Evolutionary conservation across 164 flowering plant species (phyloP).

Genomic region (Umbilicus rupestris): DNA sequence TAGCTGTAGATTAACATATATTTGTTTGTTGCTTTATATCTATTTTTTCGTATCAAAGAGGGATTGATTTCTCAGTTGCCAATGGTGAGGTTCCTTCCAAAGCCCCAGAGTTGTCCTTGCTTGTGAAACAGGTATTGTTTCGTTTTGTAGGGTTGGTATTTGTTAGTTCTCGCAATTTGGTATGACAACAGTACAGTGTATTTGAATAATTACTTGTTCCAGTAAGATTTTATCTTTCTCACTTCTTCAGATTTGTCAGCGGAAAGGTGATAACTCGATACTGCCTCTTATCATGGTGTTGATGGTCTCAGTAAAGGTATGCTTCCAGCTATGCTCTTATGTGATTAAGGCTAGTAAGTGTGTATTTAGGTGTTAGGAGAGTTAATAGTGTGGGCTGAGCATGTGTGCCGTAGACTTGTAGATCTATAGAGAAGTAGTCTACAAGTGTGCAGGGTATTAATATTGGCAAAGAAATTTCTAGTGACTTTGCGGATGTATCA

Average conservation of each 20-base stretch:
- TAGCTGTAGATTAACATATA: background rate
- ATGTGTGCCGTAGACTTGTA: too few relatives aligned
- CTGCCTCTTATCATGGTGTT: constrained; percentile 5
- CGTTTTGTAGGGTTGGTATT: background rate
- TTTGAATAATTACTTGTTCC: background rate
- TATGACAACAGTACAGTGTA: background rate
- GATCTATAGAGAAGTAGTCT: background rate
- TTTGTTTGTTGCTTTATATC: background rate
- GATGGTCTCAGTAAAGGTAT: constrained; percentile 7
- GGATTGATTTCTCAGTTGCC: constrained; percentile 6
- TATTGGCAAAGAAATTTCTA: too few relatives aligned
- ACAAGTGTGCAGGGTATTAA: background rate
- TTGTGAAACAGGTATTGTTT: constrained; percentile 3
- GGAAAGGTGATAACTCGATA: background rate
- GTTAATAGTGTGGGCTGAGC: background rate
- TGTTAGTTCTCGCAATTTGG: background rate
- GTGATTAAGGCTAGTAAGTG: background rate
- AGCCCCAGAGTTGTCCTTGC: background rate
- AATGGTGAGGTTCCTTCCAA: background rate
- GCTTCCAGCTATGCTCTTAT: background rate
- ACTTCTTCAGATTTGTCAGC: background rate
- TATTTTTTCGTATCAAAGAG: background rate
- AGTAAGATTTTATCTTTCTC: background rate
- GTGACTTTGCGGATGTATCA: background rate
- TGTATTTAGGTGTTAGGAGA: background rate